A percentile compares a stretch with the other conserved stretches of the same genome.
These are phyloP conservation scores for Leccinum cinnamomeum DNA, from an alignment of 1,284 basidiomycete species.

Conservation along the genomic window DNA sequence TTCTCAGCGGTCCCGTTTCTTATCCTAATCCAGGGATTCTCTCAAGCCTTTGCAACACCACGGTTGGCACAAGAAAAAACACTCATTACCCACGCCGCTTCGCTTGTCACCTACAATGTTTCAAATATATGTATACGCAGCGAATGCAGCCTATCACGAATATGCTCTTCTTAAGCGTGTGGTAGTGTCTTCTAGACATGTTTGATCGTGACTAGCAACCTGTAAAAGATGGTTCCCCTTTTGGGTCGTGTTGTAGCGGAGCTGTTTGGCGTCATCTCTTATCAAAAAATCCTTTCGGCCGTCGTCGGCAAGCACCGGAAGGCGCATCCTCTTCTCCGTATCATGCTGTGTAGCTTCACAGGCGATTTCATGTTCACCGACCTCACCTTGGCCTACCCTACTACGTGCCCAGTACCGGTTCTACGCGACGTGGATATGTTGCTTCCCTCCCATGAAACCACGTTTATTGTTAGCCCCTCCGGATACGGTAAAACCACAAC, in stretches of 20 bases:
- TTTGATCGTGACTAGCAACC: no score
- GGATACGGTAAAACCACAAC: constrained; percentile 83
- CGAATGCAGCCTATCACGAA: no score
- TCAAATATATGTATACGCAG: no score
- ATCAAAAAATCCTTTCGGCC: constrained; percentile 17
- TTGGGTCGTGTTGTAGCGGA: constrained; percentile 19
- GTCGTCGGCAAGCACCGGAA: constrained; percentile 17
- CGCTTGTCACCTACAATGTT: no score
- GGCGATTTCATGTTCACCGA: constrained; percentile 86
- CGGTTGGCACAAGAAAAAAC: no score
- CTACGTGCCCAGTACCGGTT: constrained; percentile 60
- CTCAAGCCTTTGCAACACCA: no score
- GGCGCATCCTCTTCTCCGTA: constrained; percentile 51
- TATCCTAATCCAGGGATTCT: no score
- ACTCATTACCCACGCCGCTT: no score
- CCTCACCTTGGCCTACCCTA: constrained; percentile 70
- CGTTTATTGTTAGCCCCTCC: constrained; percentile 77
- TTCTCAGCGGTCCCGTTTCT: no score
- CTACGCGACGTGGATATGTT: constrained; percentile 54
- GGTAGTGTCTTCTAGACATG: no score
- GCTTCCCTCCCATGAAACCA: constrained; percentile 72
- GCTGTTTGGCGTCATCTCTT: constrained; percentile 26
- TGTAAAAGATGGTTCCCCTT: no score
- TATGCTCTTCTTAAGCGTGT: no score
- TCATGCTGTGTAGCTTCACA: constrained; percentile 54